phyloP scores from a whole-genome alignment of 2,329 filamentous ascomycete genomes.

The Alternaria brassicicola region DNA sequence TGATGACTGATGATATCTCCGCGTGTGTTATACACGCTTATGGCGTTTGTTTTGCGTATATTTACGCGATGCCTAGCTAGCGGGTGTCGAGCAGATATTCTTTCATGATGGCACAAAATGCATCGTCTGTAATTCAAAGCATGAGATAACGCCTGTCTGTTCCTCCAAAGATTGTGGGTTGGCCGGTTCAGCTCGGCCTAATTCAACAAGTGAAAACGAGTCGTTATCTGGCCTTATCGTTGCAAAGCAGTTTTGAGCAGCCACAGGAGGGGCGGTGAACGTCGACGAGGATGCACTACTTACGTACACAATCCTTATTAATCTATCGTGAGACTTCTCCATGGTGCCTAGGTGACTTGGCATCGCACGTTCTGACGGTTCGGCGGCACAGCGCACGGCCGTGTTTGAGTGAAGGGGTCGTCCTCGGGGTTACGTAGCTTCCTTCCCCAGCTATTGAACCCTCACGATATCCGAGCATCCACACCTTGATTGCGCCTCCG shows the following conservation, averaged over 20 bases:
- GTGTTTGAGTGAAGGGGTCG: conserved; percentile 20
- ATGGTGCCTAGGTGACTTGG: conserved; percentile 15
- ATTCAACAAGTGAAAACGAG: background rate
- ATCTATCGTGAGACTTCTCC: conserved; percentile 11
- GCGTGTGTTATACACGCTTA: background rate
- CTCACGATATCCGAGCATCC: conserved; percentile 14
- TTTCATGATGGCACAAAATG: background rate
- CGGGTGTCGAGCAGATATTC: background rate
- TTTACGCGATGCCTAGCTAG: background rate
- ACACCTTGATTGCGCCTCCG: conserved; percentile 15
- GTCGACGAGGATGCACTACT: conserved; percentile 3
- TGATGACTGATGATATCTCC: conserved; percentile 14
- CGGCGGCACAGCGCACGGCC: conserved; percentile 22
- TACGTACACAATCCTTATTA: conserved; percentile 11
- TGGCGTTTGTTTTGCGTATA: conserved; percentile 8
- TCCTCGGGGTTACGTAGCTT: conserved; percentile 27
- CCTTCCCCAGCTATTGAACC: conserved; percentile 22
- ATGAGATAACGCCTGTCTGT: background rate
- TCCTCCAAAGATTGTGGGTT: background rate
- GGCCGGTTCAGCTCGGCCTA: background rate
- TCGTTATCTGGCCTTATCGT: conserved; percentile 36
- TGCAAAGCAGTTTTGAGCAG: background rate
- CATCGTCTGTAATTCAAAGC: background rate
- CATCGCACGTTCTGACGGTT: conserved; percentile 10
- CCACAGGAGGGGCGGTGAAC: conserved; percentile 1